Evolutionary conservation across 768 basidiomycete species (phyloP), one percentile per base, ranked within the genome.

Genomic region (Exidia glandulosa): DNA sequence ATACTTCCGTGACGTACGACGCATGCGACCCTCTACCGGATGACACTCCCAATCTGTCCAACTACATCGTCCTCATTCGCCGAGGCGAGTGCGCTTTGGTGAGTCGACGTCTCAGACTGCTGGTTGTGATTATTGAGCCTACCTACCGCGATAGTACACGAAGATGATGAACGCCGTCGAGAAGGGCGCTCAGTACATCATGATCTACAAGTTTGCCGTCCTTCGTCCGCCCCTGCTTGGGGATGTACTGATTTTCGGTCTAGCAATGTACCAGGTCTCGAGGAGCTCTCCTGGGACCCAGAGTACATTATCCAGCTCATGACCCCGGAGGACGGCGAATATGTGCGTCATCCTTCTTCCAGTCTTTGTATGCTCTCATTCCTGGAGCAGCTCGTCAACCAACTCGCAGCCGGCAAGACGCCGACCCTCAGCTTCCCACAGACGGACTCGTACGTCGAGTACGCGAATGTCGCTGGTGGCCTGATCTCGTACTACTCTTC

Each of bases 71-170:
- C 13, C 67, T 89, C 31, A 74, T 87, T 41, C 78, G 81, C 29
- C 74, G 83, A 31, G 86, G 85, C 0, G 76, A 73, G 2, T 87
- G 86, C 67, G 69, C 79, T 1, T 80, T 84, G 57, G 79, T 81
- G 52, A 65, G n/a, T n/a, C n/a, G n/a, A n/a, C n/a, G n/a, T n/a
- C n/a, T n/a, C n/a, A n/a, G n/a, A n/a, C n/a, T n/a, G n/a, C n/a
- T n/a, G n/a, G n/a, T n/a, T n/a, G n/a, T n/a, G n/a, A n/a, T n/a
- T n/a, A n/a, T n/a, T n/a, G n/a, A n/a, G n/a, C n/a, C n/a, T n/a
- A n/a, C n/a, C n/a, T n/a, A n/a, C n/a, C n/a, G n/a, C n/a, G n/a
- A n/a, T n/a, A n/a, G n/a, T n/a, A n/a, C 41, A 12, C 9, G 3
- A 45, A 45, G 41, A 45, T 45, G 2, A 23, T 19, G 41, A 45